phyloP scores from a whole-genome alignment of 2,329 filamentous ascomycete species.

The Alternaria sp. region DNA sequence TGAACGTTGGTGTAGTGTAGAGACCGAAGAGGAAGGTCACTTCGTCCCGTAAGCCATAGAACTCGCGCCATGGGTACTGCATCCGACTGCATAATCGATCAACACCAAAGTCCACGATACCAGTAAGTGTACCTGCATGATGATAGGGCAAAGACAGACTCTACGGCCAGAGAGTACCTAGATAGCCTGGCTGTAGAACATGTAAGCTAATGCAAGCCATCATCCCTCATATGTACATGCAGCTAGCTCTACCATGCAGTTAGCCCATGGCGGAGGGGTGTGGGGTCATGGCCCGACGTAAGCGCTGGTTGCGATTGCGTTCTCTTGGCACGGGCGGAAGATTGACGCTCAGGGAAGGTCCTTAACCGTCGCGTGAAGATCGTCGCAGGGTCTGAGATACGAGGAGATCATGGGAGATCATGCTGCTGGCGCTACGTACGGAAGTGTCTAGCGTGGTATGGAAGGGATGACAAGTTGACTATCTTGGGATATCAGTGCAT shows the following conservation, averaged over 20 bases:
- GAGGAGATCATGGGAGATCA: constrained; percentile 11
- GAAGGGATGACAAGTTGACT: not conserved
- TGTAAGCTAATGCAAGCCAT: constrained; percentile 4
- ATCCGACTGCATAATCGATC: not conserved
- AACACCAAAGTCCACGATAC: not conserved
- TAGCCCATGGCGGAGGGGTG: not conserved
- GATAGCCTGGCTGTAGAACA: not conserved
- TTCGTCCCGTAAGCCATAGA: too few species aligned
- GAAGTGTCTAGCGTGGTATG: not conserved
- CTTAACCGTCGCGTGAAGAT: not conserved
- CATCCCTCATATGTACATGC: not conserved
- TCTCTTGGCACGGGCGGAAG: constrained; percentile 9
- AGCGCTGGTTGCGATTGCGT: constrained; percentile 12
- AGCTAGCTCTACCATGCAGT: constrained; percentile 4
- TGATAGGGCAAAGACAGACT: not conserved
- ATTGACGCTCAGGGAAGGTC: constrained; percentile 15
- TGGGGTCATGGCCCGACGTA: not conserved
- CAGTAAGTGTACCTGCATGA: constrained; percentile 4
- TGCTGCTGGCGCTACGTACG: not conserved
- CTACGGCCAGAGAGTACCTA: not conserved
- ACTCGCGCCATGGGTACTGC: not conserved
- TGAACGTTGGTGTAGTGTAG: not conserved
- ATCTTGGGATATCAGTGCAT: not conserved
- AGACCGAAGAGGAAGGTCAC: constrained; percentile 4
- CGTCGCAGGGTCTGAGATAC: constrained; percentile 13